Conservation (phyloP, 768 basidiomycete species). For the Rhizopogon sp. region DNA sequence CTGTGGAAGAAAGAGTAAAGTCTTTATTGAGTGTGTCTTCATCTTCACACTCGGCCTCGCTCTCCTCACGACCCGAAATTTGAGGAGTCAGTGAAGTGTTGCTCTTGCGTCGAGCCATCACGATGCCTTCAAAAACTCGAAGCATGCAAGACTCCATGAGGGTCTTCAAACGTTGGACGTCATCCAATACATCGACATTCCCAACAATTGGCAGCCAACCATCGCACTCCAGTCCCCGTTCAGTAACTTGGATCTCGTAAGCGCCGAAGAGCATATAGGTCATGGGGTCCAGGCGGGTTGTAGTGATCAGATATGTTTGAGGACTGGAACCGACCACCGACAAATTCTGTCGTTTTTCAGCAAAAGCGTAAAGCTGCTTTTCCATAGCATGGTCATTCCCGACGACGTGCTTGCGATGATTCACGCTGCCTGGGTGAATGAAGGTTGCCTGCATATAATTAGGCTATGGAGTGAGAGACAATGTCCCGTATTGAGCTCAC, state of each 20-base stretch:
- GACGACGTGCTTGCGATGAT: conserved; percentile 52
- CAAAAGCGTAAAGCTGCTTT: conserved; percentile 77
- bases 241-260: conserved; percentile 63
- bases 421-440: conserved; percentile 86
- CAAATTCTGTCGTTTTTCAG: conserved; percentile 80
- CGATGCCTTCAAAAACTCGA: conserved; percentile 85
- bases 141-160: conserved; percentile 82
- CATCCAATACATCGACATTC: conserved; percentile 68
- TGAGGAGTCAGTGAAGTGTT: conserved; percentile 27
- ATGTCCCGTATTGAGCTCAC: conserved; percentile 34
- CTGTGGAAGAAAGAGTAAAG: conserved; percentile 56
- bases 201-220: conserved; percentile 86
- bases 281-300: conserved; percentile 83
- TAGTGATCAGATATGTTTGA: conserved; percentile 70
- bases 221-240: conserved; percentile 80
- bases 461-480: conserved; percentile 1
- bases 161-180: conserved; percentile 75
- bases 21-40: conserved; percentile 34
- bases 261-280: conserved; percentile 91
- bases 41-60: conserved; percentile 58
- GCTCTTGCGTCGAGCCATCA: conserved; percentile 29
- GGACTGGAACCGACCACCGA: conserved; percentile 40
- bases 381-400: conserved; percentile 29
- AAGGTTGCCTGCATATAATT: conserved; percentile 49
- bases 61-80: conserved; percentile 37